phyloP scores from a whole-genome alignment of 2,329 filamentous ascomycete species.

The Macrophomina pseudophaseolina region DNA sequence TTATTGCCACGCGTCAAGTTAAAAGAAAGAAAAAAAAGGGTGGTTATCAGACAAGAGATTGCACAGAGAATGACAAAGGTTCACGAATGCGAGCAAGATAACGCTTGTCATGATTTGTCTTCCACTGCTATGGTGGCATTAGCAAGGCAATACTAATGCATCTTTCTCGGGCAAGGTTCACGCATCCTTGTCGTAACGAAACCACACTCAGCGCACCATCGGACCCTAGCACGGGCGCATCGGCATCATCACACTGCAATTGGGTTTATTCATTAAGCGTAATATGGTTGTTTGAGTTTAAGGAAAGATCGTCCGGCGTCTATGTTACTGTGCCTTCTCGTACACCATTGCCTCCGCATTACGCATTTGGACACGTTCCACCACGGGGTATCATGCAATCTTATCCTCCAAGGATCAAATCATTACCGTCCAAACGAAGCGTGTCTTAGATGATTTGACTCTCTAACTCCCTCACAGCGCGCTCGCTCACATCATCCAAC shows the following conservation, averaged over 20 bases:
- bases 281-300: neutral
- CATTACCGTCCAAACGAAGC: neutral
- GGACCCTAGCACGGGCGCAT: no score
- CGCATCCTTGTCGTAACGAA: no score
- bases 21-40: neutral
- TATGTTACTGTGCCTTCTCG: neutral
- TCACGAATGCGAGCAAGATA: neutral
- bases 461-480: constrained; percentile 13
- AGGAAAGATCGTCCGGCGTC: neutral
- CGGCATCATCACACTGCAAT: no score
- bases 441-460: constrained; percentile 1
- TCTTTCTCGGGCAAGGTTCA: neutral
- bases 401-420: neutral
- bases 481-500: constrained; percentile 58
- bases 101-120: neutral
- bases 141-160: neutral
- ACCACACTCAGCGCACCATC: neutral
- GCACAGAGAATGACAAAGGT: neutral
- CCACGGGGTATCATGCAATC: constrained; percentile 8
- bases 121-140: neutral
- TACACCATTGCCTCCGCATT: neutral
- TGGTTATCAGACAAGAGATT: neutral
- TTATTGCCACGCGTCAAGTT: neutral
- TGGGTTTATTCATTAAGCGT: neutral
- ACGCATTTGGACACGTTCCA: neutral